A percentile compares a stretch with the other conserved stretches of the same genome.
Evolutionary conservation across 2,329 filamentous ascomycete species (phyloP).

Genomic region (Chaetothyriales sp.): DNA sequence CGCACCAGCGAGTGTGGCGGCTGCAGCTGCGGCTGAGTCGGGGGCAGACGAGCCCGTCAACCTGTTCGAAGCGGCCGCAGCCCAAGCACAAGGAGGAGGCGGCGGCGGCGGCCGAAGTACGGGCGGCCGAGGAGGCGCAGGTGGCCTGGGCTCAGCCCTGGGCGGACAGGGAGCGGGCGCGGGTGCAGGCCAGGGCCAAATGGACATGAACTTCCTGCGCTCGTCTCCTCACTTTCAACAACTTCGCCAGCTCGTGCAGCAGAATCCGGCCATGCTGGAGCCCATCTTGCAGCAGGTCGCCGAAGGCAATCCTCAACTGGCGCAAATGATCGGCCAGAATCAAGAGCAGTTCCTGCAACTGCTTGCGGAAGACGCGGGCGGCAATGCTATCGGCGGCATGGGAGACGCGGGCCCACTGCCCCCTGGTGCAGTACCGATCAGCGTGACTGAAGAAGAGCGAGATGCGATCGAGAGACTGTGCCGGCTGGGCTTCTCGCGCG

Average conservation of each 20-base stretch:
- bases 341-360: slow-evolving; percentile 87
- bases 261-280: slow-evolving; percentile 96
- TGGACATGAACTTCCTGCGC: slow-evolving; percentile 83
- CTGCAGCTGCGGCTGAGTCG: slow-evolving; percentile 28
- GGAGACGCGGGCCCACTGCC: slow-evolving; percentile 49
- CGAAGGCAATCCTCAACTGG: slow-evolving; percentile 85
- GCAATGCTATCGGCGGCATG: slow-evolving; percentile 37
- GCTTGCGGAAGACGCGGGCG: slow-evolving; percentile 49
- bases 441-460: slow-evolving; percentile 88
- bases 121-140: slow-evolving; percentile 31
- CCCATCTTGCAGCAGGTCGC: slow-evolving; percentile 94
- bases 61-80: slow-evolving; percentile 84
- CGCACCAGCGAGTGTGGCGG: slow-evolving; percentile 24
- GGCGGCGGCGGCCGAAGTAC: slow-evolving; percentile 19
- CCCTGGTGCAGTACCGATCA: slow-evolving; percentile 76
- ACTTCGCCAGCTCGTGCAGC: slow-evolving; percentile 89
- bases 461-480: slow-evolving; percentile 96
- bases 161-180: slow-evolving; percentile 32
- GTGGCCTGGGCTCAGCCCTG: slow-evolving; percentile 29
- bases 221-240: slow-evolving; percentile 98
- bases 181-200: slow-evolving; percentile 44
- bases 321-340: slow-evolving; percentile 79
- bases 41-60: slow-evolving; percentile 57
- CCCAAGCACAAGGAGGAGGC: slow-evolving; percentile 47
- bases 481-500: slow-evolving; percentile 80